Evolutionary conservation across 2,329 filamentous ascomycete genomes (phyloP).

Genomic region (Macrophomina pseudophaseolina): DNA sequence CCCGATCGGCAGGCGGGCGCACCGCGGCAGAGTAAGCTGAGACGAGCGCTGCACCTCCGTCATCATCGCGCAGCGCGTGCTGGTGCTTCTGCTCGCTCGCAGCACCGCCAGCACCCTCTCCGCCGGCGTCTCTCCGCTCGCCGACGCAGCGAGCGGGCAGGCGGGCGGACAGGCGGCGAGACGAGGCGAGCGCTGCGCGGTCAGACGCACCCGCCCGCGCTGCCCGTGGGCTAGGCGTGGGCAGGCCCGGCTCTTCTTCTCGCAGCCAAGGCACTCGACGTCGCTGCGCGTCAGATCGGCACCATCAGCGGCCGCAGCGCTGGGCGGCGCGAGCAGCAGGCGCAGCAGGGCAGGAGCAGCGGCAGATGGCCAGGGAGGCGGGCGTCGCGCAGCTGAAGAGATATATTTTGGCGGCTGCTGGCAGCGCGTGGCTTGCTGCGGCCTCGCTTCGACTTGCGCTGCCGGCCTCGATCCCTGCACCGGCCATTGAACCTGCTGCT

Average conservation of each 20-base stretch:
- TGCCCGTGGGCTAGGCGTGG: not conserved
- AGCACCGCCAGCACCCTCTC: not conserved
- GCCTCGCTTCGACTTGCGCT: conserved; percentile 19
- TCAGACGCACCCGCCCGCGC: too few species aligned
- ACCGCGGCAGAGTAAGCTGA: conserved; percentile 1
- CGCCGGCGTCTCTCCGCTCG: not conserved
- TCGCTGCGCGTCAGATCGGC: conserved; percentile 10
- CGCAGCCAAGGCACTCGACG: not conserved
- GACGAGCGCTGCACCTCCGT: conserved; percentile 1
- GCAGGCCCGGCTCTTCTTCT: not conserved
- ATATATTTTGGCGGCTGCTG: not conserved
- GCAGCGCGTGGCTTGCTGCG: not conserved
- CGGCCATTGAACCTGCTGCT: conserved; percentile 7
- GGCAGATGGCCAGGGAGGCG: not conserved
- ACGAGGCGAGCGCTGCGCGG: too few species aligned
- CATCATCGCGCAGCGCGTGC: conserved; percentile 20
- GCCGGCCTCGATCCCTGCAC: conserved; percentile 1
- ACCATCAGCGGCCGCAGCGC: not conserved
- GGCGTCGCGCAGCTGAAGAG: too few species aligned
- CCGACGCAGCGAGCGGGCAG: not conserved
- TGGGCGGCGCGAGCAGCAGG: not conserved
- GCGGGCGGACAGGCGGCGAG: too few species aligned
- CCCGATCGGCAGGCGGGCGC: not conserved
- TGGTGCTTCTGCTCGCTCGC: not conserved
- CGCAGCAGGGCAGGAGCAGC: not conserved